phyloP scores from a whole-genome alignment of 495 filamentous ascomycete genomes.

The Neurospora tetrasperma region DNA sequence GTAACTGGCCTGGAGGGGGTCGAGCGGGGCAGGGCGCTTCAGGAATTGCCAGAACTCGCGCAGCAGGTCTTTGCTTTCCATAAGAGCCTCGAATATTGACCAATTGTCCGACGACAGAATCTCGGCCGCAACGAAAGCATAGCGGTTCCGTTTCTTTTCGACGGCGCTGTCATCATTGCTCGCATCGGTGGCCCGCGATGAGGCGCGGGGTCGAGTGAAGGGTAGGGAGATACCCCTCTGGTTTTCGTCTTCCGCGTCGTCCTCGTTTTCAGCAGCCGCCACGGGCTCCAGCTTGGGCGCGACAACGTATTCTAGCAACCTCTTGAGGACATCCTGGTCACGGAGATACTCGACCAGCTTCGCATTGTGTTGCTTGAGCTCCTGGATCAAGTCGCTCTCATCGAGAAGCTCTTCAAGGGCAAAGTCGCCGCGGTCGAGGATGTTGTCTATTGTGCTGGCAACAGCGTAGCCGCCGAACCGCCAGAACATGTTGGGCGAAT shows the following conservation, averaged over 20 bases:
- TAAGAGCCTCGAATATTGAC: constrained; percentile 86
- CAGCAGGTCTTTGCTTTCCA: constrained; percentile 69
- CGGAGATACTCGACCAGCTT: constrained; percentile 95
- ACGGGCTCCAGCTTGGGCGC: constrained; percentile 57
- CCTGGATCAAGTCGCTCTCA: constrained; percentile 90
- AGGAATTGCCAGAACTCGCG: constrained; percentile 87
- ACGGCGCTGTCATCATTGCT: constrained; percentile 49
- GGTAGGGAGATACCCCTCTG: constrained; percentile 37
- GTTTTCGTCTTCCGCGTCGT: constrained; percentile 44
- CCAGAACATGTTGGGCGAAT: constrained; percentile 79
- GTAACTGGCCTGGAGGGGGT: constrained; percentile 88
- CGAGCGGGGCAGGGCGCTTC: constrained; percentile 66
- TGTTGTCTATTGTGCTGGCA: constrained; percentile 88
- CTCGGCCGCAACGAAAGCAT: constrained; percentile 86
- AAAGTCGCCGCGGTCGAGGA: constrained; percentile 91
- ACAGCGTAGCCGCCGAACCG: constrained; percentile 97
- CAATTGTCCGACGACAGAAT: constrained; percentile 92
- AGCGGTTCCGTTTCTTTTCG: constrained; percentile 82
- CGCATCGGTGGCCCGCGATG: constrained; percentile 29
- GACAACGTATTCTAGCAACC: constrained; percentile 82
- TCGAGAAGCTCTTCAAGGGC: constrained; percentile 92
- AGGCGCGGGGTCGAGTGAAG: constrained; percentile 34
- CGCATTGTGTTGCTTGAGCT: constrained; percentile 94
- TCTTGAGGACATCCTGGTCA: constrained; percentile 76
- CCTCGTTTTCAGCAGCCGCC: constrained; percentile 50